Conservation (phyloP, 441 rosid species). For the Populus hybrid region DNA sequence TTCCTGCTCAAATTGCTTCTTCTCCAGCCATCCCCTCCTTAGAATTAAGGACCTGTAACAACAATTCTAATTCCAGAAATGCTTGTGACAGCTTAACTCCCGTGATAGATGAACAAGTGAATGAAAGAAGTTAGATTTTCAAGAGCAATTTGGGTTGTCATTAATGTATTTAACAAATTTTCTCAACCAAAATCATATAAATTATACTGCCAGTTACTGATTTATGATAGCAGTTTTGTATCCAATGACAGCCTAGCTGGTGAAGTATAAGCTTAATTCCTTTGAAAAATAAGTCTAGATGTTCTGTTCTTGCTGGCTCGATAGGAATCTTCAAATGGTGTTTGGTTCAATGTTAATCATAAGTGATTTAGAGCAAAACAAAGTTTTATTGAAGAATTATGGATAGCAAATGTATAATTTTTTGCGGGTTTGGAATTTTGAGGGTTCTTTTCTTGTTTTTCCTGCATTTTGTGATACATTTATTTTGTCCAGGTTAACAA, state of each 20-base stretch:
- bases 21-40: too few relatives aligned
- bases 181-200: too few relatives aligned
- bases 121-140: too few relatives aligned
- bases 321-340: neutral
- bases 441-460: neutral
- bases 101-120: too few relatives aligned
- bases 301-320: neutral
- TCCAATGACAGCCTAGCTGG: neutral
- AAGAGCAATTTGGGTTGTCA: too few relatives aligned
- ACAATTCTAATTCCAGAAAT: too few relatives aligned
- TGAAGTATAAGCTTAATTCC: neutral
- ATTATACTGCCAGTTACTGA: too few relatives aligned
- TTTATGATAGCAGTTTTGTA: too few relatives aligned
- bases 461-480: neutral
- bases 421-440: neutral
- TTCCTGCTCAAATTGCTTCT: too few relatives aligned
- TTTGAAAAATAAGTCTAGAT: neutral
- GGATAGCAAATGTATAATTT: neutral
- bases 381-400: neutral
- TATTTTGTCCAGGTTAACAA: slow-evolving; percentile 41
- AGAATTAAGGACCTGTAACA: too few relatives aligned
- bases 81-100: too few relatives aligned
- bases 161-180: too few relatives aligned
- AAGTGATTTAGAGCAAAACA: neutral
- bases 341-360: neutral